phyloP scores from a whole-genome alignment of 805 yeast species.

The Suhomyces canberraensis region DNA sequence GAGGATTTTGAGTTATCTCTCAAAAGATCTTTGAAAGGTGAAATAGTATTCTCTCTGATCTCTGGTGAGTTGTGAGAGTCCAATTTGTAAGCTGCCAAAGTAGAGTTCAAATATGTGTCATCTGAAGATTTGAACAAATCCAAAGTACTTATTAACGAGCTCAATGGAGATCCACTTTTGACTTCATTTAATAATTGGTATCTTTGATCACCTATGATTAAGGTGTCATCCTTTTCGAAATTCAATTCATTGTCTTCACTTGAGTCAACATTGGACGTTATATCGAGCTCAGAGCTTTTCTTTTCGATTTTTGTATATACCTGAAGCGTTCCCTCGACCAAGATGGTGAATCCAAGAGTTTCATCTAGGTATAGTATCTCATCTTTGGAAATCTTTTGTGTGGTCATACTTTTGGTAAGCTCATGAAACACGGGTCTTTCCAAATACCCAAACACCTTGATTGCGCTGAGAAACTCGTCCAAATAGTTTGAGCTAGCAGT shows the following conservation, averaged over 20 bases:
- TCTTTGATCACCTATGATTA: constrained; percentile 52
- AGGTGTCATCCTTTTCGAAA: constrained; percentile 37
- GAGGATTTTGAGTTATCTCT: constrained; percentile 7
- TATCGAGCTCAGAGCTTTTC: neutral
- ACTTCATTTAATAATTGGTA: constrained; percentile 79
- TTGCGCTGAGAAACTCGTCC: constrained; percentile 87
- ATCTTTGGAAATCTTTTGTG: constrained; percentile 74
- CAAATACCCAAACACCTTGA: constrained; percentile 89
- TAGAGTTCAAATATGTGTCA: neutral
- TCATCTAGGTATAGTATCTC: constrained; percentile 75
- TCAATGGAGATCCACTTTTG: constrained; percentile 77
- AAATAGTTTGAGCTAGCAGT: constrained; percentile 58
- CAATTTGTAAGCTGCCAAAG: neutral
- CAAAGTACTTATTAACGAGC: constrained; percentile 77
- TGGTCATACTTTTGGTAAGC: constrained; percentile 85
- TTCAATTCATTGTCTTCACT: constrained; percentile 16
- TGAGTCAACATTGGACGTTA: neutral
- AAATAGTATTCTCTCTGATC: neutral
- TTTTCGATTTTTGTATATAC: constrained; percentile 56
- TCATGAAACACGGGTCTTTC: constrained; percentile 91
- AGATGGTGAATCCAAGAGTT: constrained; percentile 81
- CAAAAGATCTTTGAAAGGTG: constrained; percentile 6
- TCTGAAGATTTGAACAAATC: constrained; percentile 52
- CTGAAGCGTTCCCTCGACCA: constrained; percentile 86
- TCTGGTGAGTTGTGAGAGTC: neutral